Evolutionary conservation across 2,329 filamentous ascomycete species (phyloP), one percentile per base, ranked within the genome.

Genomic region (Aureobasidium sp.): DNA sequence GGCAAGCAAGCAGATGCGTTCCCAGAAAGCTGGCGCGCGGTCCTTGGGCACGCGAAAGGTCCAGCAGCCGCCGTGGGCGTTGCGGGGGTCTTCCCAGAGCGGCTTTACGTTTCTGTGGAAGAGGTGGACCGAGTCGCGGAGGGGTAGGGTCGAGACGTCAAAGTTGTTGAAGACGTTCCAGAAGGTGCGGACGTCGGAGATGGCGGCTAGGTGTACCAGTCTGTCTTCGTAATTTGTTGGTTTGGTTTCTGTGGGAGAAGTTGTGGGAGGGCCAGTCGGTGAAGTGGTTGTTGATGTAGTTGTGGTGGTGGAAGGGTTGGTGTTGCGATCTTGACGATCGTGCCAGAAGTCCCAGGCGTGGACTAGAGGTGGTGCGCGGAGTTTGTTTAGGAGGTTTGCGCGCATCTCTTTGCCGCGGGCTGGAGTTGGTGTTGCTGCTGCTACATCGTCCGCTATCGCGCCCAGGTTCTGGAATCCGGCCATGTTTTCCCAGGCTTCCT

Each of bases 11-110:
- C 91, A 85, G 65, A 96, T 82, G 72, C 87, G 86, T 68, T 87
- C 91, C 90, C 88, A 97, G 71, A 90, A 88, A 69, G 87, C 87
- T 2, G 85, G 83, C 2, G 80, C 82, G 41, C 83, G 82, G 65
- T 80, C 81, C 79, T 96, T 96, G 66, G 87, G 86, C 48, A 97
- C 87, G 56, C 92, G 87, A 76, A 97, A 96, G 25, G 91, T 95
- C 91, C 91, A 97, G 73, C 89, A 88, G 55, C 93, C 93, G 58
- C 93, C 93, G 65, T 86, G 82, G 64, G 88, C 80, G 76, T 97
- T 97, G 69, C 94, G 86, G 44, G 89, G 84, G 73, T 97, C 93
- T 76, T 92, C 90, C 82, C 91, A 89, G 47, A 91, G 84, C 22
- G 88, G 90, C 78, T 90, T 88, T 74, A 92, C 89, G 68, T 90